Percentiles rank a stretch among this genome's conserved stretches.
Conservation (phyloP, 2,329 filamentous ascomycete species). For the Colletotrichum costaricense region DNA sequence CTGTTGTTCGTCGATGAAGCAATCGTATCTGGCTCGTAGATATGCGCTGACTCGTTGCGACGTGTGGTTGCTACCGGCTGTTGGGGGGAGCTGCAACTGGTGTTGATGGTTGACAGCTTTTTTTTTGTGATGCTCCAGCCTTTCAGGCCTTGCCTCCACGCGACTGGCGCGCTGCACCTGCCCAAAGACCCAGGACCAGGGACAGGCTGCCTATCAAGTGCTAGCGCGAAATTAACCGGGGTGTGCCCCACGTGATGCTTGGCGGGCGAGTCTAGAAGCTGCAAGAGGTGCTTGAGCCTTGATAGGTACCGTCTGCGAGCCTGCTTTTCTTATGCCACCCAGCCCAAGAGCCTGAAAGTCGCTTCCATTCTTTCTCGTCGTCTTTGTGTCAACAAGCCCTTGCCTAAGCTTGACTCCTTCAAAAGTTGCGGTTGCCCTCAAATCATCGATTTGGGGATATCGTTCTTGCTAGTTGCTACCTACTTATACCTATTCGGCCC, state of each 20-base stretch:
- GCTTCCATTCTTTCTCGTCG: neutral
- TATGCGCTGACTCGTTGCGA: neutral
- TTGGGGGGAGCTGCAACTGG: conserved; percentile 8
- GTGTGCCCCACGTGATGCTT: conserved; percentile 34
- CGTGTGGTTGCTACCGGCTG: neutral
- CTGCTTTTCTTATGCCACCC: conserved; percentile 5
- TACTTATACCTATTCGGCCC: conserved; percentile 5
- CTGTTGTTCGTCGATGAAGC: neutral
- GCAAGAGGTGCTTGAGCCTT: neutral
- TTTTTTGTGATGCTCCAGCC: conserved; percentile 36
- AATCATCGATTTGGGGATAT: conserved; percentile 19
- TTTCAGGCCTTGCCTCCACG: conserved; percentile 30
- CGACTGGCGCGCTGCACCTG: conserved; percentile 34
- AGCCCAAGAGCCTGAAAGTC: conserved; percentile 20
- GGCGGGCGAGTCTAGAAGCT: conserved; percentile 18
- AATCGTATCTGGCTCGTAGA: neutral
- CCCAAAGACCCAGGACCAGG: neutral
- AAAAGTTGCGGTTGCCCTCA: neutral
- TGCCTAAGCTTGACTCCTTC: neutral
- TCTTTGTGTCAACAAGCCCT: conserved; percentile 15
- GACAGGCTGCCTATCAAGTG: conserved; percentile 20
- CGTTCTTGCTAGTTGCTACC: neutral
- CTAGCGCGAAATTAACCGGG: conserved; percentile 27
- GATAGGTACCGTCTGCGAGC: conserved; percentile 5
- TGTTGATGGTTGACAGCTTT: conserved; percentile 27